Conservation (phyloP, 2,329 filamentous ascomycete genomes). For the Beauveria medogensis region DNA sequence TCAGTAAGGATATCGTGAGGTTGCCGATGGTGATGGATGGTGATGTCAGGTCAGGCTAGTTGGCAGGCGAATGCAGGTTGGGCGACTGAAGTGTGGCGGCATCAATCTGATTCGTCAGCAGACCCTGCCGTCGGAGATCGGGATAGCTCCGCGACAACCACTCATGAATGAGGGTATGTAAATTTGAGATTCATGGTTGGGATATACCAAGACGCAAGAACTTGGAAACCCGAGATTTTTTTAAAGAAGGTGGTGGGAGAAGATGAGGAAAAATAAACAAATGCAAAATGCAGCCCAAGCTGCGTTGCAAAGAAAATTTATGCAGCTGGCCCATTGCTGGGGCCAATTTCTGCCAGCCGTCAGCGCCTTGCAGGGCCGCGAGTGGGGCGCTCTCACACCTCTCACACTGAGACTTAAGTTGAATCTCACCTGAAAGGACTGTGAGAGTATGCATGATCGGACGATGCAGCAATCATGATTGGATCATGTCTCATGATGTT, state of each 20-base stretch:
- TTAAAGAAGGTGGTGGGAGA: neutral
- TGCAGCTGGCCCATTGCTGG: constrained; percentile 1
- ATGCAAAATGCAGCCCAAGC: neutral
- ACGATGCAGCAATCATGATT: no score
- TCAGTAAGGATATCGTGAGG: neutral
- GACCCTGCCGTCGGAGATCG: constrained; percentile 8
- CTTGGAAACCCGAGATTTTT: neutral
- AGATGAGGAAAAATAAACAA: neutral
- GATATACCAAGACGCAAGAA: neutral
- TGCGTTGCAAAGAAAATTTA: constrained; percentile 4
- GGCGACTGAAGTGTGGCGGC: neutral
- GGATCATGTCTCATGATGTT: no score
- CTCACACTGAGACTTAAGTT: neutral
- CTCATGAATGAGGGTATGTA: neutral
- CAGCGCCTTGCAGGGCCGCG: constrained; percentile 6
- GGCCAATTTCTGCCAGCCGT: constrained; percentile 8
- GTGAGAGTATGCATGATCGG: no score
- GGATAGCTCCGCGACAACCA: constrained; percentile 11
- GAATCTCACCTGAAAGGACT: neutral
- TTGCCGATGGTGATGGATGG: neutral
- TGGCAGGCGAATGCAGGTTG: neutral
- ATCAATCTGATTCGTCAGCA: constrained; percentile 11
- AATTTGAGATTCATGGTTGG: neutral
- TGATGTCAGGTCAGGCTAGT: constrained; percentile 5
- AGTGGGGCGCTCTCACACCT: neutral